Conservation (phyloP, 495 filamentous ascomycete genomes). For the Penicillium nucicola region DNA sequence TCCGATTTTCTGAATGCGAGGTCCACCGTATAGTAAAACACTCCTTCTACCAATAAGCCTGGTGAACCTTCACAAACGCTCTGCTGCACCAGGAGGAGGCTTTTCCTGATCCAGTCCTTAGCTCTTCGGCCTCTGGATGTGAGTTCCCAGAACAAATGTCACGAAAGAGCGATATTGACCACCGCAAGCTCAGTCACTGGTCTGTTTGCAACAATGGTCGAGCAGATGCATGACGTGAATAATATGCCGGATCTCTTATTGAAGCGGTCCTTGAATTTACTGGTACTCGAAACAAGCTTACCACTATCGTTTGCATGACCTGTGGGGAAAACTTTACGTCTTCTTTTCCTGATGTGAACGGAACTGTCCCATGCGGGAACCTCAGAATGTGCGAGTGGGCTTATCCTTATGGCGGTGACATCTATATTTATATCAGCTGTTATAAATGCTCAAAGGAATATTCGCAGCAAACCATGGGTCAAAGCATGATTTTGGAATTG, state of each 20-base stretch:
- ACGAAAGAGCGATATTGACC: not conserved
- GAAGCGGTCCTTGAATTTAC: not conserved
- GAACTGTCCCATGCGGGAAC: not conserved
- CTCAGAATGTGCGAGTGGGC: not conserved
- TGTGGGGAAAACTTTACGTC: not conserved
- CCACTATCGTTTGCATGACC: not conserved
- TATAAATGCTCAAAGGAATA: not conserved
- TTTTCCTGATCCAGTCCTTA: not conserved
- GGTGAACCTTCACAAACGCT: not conserved
- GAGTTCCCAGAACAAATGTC: not conserved
- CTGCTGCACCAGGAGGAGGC: too few species aligned
- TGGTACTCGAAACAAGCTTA: not conserved
- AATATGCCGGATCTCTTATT: not conserved
- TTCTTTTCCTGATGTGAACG: not conserved
- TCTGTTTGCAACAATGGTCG: not conserved
- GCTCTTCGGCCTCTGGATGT: not conserved
- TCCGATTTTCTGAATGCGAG: not conserved
- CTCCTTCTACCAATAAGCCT: not conserved
- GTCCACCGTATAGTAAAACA: not conserved
- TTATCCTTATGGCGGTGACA: not conserved
- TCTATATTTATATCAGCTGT: not conserved
- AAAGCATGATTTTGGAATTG: not conserved
- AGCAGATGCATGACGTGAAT: not conserved
- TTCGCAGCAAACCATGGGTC: not conserved
- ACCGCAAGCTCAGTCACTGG: not conserved